Percentiles rank a stretch among this genome's conserved stretches.
Conservation (phyloP, 371 early-diverging fungal genomes). For the Fennellomyces sp. region DNA sequence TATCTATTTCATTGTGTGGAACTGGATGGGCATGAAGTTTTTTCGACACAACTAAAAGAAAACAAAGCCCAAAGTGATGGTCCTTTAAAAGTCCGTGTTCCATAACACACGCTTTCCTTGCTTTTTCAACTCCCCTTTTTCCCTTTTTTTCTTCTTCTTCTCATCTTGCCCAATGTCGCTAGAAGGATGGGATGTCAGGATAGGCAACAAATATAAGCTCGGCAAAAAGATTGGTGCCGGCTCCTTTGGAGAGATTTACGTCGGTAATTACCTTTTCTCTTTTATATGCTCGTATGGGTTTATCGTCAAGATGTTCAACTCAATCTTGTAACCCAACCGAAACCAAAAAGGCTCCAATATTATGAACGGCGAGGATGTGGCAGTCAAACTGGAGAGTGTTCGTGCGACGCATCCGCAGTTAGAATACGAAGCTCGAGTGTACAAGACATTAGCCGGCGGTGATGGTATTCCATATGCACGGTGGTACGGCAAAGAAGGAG, state of each 20-base stretch:
- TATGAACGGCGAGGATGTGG: slow-evolving; percentile 93
- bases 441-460: slow-evolving; percentile 93
- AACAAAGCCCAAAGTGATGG: background rate
- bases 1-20: slow-evolving; percentile 83
- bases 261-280: slow-evolving; percentile 58
- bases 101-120: background rate
- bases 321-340: too few species aligned
- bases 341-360: slow-evolving; percentile 83
- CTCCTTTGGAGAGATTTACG: slow-evolving; percentile 99
- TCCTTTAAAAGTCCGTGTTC: too few species aligned
- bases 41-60: slow-evolving; percentile 78
- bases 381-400: slow-evolving; percentile 91
- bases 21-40: slow-evolving; percentile 96
- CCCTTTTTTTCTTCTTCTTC: background rate
- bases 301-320: background rate
- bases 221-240: slow-evolving; percentile 98
- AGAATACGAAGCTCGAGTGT: slow-evolving; percentile 96
- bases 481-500: slow-evolving; percentile 91
- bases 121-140: background rate
- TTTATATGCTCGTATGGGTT: background rate
- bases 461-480: slow-evolving; percentile 97
- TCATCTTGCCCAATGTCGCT: slow-evolving; percentile 25
- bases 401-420: slow-evolving; percentile 95
- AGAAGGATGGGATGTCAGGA: slow-evolving; percentile 45
- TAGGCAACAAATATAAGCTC: slow-evolving; percentile 91